Percentiles rank a stretch among this genome's conserved stretches.
phyloP scores from a whole-genome alignment of 306 rosid species.

The Pterocarpus macrocarpus region DNA sequence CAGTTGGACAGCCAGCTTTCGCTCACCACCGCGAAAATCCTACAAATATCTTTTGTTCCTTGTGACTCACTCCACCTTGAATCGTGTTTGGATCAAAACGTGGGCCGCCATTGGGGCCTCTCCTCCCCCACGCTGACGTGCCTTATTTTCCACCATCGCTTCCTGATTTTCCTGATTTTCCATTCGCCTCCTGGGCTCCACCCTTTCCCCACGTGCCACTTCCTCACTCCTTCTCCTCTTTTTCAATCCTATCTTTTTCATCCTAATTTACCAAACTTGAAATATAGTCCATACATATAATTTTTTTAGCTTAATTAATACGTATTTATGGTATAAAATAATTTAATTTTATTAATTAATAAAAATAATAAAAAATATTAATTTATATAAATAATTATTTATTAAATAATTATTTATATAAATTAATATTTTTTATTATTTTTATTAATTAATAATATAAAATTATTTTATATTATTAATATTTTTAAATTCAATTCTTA shows the following conservation, averaged over 20 bases:
- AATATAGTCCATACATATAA: neutral
- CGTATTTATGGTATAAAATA: no score
- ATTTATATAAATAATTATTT: no score
- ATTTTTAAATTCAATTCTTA: no score
- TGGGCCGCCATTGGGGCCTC: conserved; percentile 15
- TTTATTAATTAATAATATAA: no score
- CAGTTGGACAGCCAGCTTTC: conserved; percentile 14
- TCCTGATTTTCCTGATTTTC: neutral
- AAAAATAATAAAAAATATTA: no score
- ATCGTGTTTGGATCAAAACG: neutral
- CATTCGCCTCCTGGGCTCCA: conserved; percentile 6
- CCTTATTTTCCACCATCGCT: conserved; percentile 32
- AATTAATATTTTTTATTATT: no score
- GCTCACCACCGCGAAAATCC: conserved; percentile 54
- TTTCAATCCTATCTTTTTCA: neutral
- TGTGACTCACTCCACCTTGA: neutral
- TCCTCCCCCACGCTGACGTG: conserved; percentile 30
- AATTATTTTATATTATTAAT: no score
- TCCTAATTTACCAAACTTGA: neutral
- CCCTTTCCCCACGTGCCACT: conserved; percentile 39
- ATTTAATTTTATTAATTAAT: no score
- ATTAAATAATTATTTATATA: no score
- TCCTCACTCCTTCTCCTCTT: neutral
- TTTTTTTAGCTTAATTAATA: no score
- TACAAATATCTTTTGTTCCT: conserved; percentile 53